Evolutionary conservation across 176 grass and related monocot species (phyloP).

Genomic region (Puccinellia tenuiflora): DNA sequence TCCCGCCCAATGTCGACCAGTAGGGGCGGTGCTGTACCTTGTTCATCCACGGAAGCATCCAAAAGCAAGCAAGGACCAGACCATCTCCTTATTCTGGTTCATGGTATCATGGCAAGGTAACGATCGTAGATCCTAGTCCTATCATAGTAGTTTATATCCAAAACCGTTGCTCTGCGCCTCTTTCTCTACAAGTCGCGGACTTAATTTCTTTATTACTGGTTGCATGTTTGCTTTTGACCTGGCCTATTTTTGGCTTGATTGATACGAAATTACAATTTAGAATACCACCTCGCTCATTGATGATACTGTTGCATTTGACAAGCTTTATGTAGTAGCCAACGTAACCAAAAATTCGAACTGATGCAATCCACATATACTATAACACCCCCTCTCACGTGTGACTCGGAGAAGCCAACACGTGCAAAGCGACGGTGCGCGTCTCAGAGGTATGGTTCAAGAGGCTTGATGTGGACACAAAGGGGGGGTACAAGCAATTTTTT

Average conservation of each 20-base stretch:
- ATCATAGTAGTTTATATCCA: not conserved
- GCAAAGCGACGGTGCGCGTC: no score
- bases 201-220: not conserved
- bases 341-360: no score
- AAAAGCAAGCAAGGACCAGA: constrained; percentile 51
- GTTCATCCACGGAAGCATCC: constrained; percentile 25
- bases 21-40: not conserved
- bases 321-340: no score
- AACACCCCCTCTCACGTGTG: no score
- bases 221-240: not conserved
- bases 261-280: not conserved
- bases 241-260: not conserved
- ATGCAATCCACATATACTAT: no score
- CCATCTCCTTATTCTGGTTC: constrained; percentile 86
- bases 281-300: not conserved
- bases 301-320: not conserved
- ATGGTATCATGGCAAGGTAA: constrained; percentile 88
- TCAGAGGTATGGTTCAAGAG: no score
- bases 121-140: not conserved
- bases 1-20: not conserved
- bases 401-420: no score
- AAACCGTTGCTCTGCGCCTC: not conserved
- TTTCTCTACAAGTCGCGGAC: not conserved
- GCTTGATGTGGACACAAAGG: no score
- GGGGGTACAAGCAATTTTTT: no score